Evolutionary conservation across 1,284 basidiomycete species (phyloP).

Genomic region (Malassezia dermatis): DNA sequence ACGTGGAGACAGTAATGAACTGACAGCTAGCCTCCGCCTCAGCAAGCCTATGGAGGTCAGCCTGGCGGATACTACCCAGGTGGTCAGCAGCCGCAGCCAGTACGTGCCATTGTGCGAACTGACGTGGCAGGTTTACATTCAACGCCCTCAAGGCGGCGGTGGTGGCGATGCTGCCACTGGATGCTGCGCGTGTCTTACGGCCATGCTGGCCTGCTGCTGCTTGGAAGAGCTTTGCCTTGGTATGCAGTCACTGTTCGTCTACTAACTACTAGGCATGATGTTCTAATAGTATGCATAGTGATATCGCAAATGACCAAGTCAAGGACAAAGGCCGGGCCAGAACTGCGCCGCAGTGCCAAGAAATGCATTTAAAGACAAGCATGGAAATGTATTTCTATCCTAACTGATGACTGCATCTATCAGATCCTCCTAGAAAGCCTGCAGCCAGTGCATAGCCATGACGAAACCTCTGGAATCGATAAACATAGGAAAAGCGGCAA

Average conservation of each 20-base stretch:
- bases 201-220: conserved; percentile 23
- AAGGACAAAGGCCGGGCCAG: too few species aligned
- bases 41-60: conserved; percentile 23
- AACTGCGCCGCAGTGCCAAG: too few species aligned
- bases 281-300: background rate
- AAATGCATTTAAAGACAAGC: background rate
- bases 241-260: background rate
- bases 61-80: conserved; percentile 15
- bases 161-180: conserved; percentile 18
- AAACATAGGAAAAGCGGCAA: background rate
- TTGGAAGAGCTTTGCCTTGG: conserved; percentile 21
- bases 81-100: conserved; percentile 18
- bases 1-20: background rate
- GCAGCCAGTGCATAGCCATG: background rate
- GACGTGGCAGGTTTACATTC: conserved; percentile 19
- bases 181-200: conserved; percentile 26
- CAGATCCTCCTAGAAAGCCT: background rate
- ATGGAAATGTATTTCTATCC: background rate
- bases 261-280: background rate
- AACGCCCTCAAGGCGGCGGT: conserved; percentile 22
- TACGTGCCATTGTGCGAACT: background rate
- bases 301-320: background rate
- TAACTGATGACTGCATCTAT: background rate
- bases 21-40: conserved; percentile 16
- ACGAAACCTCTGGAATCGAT: background rate